Conservation (phyloP, 164 flowering plant species). For the Stephania japonica region DNA sequence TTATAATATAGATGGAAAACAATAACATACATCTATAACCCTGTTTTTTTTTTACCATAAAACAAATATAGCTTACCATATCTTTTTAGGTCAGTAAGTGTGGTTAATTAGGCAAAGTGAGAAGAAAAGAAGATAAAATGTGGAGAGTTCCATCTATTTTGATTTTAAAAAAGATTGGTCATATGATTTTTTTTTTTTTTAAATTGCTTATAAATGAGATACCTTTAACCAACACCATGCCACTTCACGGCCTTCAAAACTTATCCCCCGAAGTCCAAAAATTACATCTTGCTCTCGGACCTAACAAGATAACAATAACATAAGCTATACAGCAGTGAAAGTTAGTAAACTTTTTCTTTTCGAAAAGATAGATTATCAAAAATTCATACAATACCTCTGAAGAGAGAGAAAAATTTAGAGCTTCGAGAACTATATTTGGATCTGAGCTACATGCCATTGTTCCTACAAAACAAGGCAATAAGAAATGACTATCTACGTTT, state of each 20-base stretch:
- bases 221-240: conserved; percentile 96
- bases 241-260: conserved; percentile 64
- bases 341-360: background rate
- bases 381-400: conserved; percentile 65
- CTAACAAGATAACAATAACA: conserved; percentile 23
- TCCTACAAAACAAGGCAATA: conserved; percentile 32
- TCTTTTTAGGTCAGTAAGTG: too few species aligned
- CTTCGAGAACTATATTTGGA: conserved; percentile 65
- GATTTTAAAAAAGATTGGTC: background rate
- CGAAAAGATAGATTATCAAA: background rate
- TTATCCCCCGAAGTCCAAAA: conserved; percentile 59
- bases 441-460: conserved; percentile 68
- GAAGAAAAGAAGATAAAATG: background rate
- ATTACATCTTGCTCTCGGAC: conserved; percentile 89
- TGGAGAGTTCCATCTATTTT: background rate
- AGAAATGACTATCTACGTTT: background rate
- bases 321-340: background rate
- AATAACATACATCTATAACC: too few species aligned
- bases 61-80: too few species aligned
- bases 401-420: conserved; percentile 66
- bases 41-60: too few species aligned
- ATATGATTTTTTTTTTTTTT: too few species aligned
- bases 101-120: background rate
- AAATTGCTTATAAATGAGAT: too few species aligned
- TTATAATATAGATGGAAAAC: too few species aligned